Percentiles rank a stretch among this genome's conserved stretches.
Evolutionary conservation across 1,284 basidiomycete species (phyloP).

Genomic region (Meira nashicola): DNA sequence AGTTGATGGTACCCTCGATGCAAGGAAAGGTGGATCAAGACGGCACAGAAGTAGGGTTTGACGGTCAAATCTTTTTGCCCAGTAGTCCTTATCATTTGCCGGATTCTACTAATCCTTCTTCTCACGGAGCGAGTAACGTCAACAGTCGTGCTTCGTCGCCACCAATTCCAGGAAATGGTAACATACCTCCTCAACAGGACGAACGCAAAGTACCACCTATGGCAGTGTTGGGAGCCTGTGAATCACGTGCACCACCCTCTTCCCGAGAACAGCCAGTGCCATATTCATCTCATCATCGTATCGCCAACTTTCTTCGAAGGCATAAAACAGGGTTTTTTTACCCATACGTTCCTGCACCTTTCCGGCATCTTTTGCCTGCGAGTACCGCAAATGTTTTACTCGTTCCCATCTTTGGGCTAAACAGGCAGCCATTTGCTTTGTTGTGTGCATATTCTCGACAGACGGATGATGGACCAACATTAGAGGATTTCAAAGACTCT

Average conservation of each 20-base stretch:
- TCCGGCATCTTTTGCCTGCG: slow-evolving; percentile 39
- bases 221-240: slow-evolving; percentile 41
- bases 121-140: not conserved
- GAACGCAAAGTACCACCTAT: slow-evolving; percentile 40
- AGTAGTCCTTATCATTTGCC: slow-evolving; percentile 21
- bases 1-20: slow-evolving; percentile 71
- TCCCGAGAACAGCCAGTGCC: slow-evolving; percentile 36
- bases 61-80: slow-evolving; percentile 43
- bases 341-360: slow-evolving; percentile 33
- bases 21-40: slow-evolving; percentile 54
- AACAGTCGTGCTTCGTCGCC: slow-evolving; percentile 16
- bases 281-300: slow-evolving; percentile 34
- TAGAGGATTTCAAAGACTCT: slow-evolving; percentile 65
- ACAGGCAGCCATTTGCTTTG: slow-evolving; percentile 83
- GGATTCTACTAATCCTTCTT: not conserved
- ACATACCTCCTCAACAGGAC: slow-evolving; percentile 1
- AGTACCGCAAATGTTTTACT: slow-evolving; percentile 32
- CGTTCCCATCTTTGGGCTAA: slow-evolving; percentile 84
- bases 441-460: slow-evolving; percentile 77
- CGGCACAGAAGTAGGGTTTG: not conserved
- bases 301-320: slow-evolving; percentile 42
- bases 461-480: slow-evolving; percentile 73
- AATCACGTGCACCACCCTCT: slow-evolving; percentile 21
- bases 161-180: slow-evolving; percentile 14
- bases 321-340: slow-evolving; percentile 39